Percentiles rank a stretch among this genome's conserved stretches.
Evolutionary conservation across 495 filamentous ascomycete species (phyloP).

Genomic region (Cercophora samala): DNA sequence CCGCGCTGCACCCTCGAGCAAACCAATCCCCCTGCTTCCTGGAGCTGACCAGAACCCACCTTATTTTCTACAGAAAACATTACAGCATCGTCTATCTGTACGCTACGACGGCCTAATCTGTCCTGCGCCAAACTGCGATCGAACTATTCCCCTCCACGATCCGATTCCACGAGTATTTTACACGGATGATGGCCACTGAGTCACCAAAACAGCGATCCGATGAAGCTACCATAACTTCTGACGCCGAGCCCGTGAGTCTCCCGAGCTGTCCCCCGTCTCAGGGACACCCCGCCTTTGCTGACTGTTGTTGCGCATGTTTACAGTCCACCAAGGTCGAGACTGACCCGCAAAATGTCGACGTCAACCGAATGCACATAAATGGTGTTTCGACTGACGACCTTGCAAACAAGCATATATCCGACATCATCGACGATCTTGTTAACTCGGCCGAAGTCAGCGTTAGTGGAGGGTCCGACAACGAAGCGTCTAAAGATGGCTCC

Average conservation of each 20-base stretch:
- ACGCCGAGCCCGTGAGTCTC: constrained; percentile 46
- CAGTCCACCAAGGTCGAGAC: constrained; percentile 35
- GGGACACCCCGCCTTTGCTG: constrained; percentile 12
- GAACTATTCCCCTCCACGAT: constrained; percentile 16
- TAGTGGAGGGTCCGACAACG: constrained; percentile 68
- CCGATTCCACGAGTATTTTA: constrained; percentile 20
- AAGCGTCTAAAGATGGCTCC: constrained; percentile 53
- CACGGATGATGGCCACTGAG: constrained; percentile 59
- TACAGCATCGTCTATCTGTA: constrained; percentile 8
- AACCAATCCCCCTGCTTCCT: background rate
- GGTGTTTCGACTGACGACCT: constrained; percentile 43
- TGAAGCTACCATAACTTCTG: constrained; percentile 48
- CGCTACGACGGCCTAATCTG: background rate
- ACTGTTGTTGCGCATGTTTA: constrained; percentile 12
- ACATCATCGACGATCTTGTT: constrained; percentile 48
- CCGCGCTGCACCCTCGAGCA: background rate
- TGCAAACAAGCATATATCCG: constrained; percentile 51
- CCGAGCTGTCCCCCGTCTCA: constrained; percentile 8
- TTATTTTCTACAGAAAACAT: background rate
- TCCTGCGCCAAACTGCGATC: constrained; percentile 11
- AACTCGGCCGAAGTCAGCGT: constrained; percentile 55
- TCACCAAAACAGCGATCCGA: constrained; percentile 49
- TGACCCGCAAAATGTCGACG: constrained; percentile 45
- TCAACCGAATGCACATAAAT: constrained; percentile 41
- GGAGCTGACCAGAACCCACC: background rate